These are phyloP conservation scores for Selaginella tamariscina DNA, from an alignment of 75 land plant species.

Conservation along the genomic window DNA sequence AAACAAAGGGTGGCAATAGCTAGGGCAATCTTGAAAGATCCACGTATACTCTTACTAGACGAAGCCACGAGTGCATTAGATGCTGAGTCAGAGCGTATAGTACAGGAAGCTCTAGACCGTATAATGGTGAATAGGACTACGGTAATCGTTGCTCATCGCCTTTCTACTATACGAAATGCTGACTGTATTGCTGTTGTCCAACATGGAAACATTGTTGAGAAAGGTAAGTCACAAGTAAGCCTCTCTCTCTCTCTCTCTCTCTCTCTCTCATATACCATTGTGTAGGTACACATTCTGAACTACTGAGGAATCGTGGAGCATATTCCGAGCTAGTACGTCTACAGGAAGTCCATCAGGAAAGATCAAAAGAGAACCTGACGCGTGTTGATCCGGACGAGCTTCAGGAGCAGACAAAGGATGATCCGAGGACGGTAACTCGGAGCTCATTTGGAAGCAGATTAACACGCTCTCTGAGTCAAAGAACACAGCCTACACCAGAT, in stretches of 20 bases:
- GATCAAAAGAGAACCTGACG: neutral
- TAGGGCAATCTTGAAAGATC: constrained; percentile 62
- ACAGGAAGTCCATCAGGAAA: constrained; percentile 39
- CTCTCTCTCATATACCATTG: no score
- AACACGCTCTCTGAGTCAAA: no score
- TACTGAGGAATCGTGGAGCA: constrained; percentile 46
- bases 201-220: constrained; percentile 47
- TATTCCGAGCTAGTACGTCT: constrained; percentile 53
- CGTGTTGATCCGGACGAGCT: constrained; percentile 2
- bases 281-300: constrained; percentile 56
- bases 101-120: constrained; percentile 58
- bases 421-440: neutral
- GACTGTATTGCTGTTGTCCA: constrained; percentile 57
- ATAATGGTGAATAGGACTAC: constrained; percentile 53
- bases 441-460: neutral
- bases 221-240: constrained; percentile 17
- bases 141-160: constrained; percentile 62
- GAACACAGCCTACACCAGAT: no score
- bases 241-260: neutral
- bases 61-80: constrained; percentile 85
- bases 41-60: constrained; percentile 58
- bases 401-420: neutral
- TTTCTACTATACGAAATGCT: constrained; percentile 61
- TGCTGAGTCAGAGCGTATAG: constrained; percentile 55
- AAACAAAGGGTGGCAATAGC: constrained; percentile 83